Evolutionary conservation across 139 green algal genomes (phyloP).

Genomic region (Axilococcus clingmanii): DNA sequence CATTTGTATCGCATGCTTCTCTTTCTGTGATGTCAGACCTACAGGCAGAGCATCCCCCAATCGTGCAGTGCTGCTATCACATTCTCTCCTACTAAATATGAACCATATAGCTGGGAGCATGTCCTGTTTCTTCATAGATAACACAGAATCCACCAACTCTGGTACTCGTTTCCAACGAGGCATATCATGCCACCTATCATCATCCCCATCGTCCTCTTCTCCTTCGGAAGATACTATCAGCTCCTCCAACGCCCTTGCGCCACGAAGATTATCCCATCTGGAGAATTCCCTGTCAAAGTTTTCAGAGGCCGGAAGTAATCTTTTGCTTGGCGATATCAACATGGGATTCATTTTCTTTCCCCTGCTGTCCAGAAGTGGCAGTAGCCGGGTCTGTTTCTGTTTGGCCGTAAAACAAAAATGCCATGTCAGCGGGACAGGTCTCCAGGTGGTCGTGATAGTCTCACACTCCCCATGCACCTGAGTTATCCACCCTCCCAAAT

Average conservation of each 20-base stretch:
- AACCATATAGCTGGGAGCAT: conserved; percentile 91
- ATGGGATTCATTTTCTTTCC: conserved; percentile 32
- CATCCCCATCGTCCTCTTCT: not conserved
- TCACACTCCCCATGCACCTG: conserved; percentile 61
- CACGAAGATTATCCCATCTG: not conserved
- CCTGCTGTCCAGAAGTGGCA: conserved; percentile 34
- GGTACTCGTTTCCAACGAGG: conserved; percentile 19
- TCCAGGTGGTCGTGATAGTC: conserved; percentile 67
- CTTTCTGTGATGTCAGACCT: conserved; percentile 30
- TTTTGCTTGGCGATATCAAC: conserved; percentile 19
- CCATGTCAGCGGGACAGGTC: conserved; percentile 90
- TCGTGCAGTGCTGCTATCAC: conserved; percentile 39
- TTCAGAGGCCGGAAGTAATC: not conserved
- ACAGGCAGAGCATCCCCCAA: conserved; percentile 11
- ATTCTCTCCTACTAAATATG: conserved; percentile 72
- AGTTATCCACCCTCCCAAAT: conserved; percentile 87
- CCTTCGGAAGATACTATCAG: too few species aligned
- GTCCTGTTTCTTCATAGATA: conserved; percentile 24
- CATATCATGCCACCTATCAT: conserved; percentile 17
- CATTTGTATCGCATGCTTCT: conserved; percentile 38
- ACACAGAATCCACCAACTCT: conserved; percentile 19
- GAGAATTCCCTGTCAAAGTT: not conserved
- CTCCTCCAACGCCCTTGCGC: conserved; percentile 21
- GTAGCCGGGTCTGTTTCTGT: conserved; percentile 15
- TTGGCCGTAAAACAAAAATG: conserved; percentile 48